Evolutionary conservation across 495 filamentous ascomycete species (phyloP), one percentile per base, ranked within the genome.

Genomic region (Daldinia grandis): DNA sequence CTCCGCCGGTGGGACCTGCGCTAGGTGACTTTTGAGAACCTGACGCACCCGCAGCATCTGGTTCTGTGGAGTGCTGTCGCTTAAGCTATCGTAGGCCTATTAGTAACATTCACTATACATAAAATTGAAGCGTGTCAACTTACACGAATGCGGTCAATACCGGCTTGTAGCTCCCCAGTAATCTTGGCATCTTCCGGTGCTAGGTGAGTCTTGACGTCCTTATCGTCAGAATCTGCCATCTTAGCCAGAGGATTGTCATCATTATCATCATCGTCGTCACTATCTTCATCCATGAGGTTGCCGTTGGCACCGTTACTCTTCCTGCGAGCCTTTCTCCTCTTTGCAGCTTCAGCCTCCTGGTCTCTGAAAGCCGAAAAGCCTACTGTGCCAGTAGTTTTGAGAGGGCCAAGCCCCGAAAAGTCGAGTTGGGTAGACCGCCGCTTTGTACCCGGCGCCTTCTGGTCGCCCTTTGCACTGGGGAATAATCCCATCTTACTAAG

Each of bases 331-430:
- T 88, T 90, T 59, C 81, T 81, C 44, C 82, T 85, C 56, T 80
- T 79, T 28, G 78, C 71, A 15, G 80, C 78, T 51, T 83, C 81
- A n/a, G 72, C 76, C 15, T 87, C 82, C 40, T 81, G 81, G 58
- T 99, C 95, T 47, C 95, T 87, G 82, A 97, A 98, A 17, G 91
- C 88, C 8, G 93, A 86, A 77, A 97, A 98, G n/a, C 93, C 93
- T 30, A 95, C 91, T 5, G 92, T 92, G 9, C 93, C 93, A 19
- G 86, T 89, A 6, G 92, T 83, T 75, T 94, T 93, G 40, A 99
- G 80, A 6, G 94, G 93, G 5, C 89, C 89, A n/a, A 98, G 89
- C 62, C 87, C 92, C 2, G 91, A 86, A 71, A 98, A 95, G 78
- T 96, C 92, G 1, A 91, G 84, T 73, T 92, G 91, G 14, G 89